Percentiles rank a stretch among this genome's conserved stretches.
Conservation (phyloP, 306 rosid genomes). For the Psophocarpus tetragonolobus region DNA sequence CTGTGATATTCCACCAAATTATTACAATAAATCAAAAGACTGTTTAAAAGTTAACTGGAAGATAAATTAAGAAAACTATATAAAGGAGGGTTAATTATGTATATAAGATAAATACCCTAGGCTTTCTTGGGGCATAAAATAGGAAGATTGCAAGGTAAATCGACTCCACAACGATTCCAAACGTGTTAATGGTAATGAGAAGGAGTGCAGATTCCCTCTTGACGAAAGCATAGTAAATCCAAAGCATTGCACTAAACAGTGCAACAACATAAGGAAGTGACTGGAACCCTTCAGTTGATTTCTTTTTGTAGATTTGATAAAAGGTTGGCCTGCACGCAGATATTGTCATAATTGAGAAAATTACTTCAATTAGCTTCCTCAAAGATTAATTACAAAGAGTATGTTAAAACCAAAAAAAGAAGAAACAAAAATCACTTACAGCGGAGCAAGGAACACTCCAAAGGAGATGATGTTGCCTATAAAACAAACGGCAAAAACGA, state of each 20-base stretch:
- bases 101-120: constrained; percentile 52
- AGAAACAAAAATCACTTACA: constrained; percentile 50
- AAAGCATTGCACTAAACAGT: constrained; percentile 81
- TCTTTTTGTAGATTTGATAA: constrained; percentile 72
- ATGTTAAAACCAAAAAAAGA: not conserved
- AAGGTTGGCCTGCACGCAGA: constrained; percentile 74
- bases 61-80: not conserved
- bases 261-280: constrained; percentile 85
- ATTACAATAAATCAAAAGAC: not conserved
- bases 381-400: not conserved
- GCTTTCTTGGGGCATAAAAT: constrained; percentile 60
- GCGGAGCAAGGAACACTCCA: constrained; percentile 84
- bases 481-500: constrained; percentile 13
- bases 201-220: constrained; percentile 64
- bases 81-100: not conserved
- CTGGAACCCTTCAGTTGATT: constrained; percentile 80
- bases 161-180: constrained; percentile 74
- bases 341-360: not conserved
- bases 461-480: constrained; percentile 86
- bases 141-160: constrained; percentile 61
- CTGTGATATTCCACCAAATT: constrained; percentile 34
- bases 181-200: constrained; percentile 84
- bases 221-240: constrained; percentile 84
- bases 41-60: not conserved
- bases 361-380: not conserved